A percentile compares a stretch with the other conserved stretches of the same genome.
Conservation (phyloP, 202 grass and related monocot species). For the Hordeum pubiflorum region DNA sequence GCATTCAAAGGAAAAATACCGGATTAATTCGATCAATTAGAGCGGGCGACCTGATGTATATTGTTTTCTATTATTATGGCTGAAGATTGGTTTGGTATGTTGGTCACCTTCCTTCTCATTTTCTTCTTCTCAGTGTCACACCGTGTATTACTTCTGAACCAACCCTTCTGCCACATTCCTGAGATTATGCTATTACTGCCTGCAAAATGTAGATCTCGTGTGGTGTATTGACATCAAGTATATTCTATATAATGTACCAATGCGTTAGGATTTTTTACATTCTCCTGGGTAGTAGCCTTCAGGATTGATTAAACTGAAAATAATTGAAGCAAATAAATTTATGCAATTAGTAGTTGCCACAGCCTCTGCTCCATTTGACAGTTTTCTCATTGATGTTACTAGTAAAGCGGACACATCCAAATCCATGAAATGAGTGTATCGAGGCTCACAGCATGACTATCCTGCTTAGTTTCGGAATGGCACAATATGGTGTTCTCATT, state of each 20-base stretch:
- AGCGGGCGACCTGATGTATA: background rate
- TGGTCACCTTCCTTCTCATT: background rate
- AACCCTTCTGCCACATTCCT: background rate
- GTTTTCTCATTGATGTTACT: background rate
- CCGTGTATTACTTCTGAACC: background rate
- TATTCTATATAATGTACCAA: background rate
- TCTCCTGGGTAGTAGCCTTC: background rate
- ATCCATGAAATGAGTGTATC: too few relatives aligned
- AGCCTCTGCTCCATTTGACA: background rate
- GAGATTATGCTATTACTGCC: background rate
- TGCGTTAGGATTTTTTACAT: background rate
- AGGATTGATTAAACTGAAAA: conserved; percentile 8
- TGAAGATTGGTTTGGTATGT: conserved; percentile 1
- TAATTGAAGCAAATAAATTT: background rate
- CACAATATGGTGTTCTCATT: too few relatives aligned
- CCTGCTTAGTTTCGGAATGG: too few relatives aligned
- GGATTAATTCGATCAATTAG: background rate
- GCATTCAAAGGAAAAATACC: conserved; percentile 5
- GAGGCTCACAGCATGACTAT: too few relatives aligned
- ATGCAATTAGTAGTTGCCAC: background rate
- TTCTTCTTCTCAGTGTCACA: background rate
- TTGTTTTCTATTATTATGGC: background rate
- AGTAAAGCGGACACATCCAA: too few relatives aligned
- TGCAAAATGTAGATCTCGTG: background rate
- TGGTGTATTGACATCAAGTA: background rate